These are phyloP conservation scores for Sugiyamaella americana DNA, from an alignment of 805 yeast species.

Conservation along the genomic window DNA sequence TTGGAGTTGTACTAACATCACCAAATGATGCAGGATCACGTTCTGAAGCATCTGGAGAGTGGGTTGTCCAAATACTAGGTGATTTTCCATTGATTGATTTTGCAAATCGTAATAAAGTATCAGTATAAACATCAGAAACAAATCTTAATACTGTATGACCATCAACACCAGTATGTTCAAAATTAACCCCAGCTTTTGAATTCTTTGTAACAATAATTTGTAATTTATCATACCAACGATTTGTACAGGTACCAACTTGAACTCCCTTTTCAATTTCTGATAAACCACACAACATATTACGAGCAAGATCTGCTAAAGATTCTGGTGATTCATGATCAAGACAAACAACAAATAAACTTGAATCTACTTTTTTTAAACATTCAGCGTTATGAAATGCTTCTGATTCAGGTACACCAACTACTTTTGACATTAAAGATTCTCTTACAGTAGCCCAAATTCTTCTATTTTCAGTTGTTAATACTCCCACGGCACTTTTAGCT, in stretches of 20 bases:
- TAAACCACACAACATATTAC: slow-evolving; percentile 84
- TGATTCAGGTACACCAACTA: slow-evolving; percentile 16
- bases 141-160: slow-evolving; percentile 89
- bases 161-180: slow-evolving; percentile 88
- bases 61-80: slow-evolving; percentile 62
- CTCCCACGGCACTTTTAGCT: slow-evolving; percentile 78
- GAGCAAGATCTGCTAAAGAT: slow-evolving; percentile 53
- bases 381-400: slow-evolving; percentile 51
- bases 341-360: slow-evolving; percentile 76
- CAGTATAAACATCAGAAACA: slow-evolving; percentile 87
- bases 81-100: slow-evolving; percentile 69
- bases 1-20: slow-evolving; percentile 57
- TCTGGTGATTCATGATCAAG: slow-evolving; percentile 70
- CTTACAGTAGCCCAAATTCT: slow-evolving; percentile 80
- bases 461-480: slow-evolving; percentile 84
- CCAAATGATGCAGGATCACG: slow-evolving; percentile 40
- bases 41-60: slow-evolving; percentile 43
- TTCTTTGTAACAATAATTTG: slow-evolving; percentile 82
- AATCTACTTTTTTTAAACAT: slow-evolving; percentile 68
- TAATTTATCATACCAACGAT: slow-evolving; percentile 90
- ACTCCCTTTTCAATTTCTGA: slow-evolving; percentile 74
- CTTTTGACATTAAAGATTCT: slow-evolving; percentile 35
- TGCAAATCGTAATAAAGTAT: slow-evolving; percentile 82
- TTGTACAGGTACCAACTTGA: slow-evolving; percentile 90
- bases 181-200: slow-evolving; percentile 89